A percentile compares a stretch with the other conserved stretches of the same genome.
Conservation (phyloP, 2,329 filamentous ascomycete species). For the Fusarium armeniacum region DNA sequence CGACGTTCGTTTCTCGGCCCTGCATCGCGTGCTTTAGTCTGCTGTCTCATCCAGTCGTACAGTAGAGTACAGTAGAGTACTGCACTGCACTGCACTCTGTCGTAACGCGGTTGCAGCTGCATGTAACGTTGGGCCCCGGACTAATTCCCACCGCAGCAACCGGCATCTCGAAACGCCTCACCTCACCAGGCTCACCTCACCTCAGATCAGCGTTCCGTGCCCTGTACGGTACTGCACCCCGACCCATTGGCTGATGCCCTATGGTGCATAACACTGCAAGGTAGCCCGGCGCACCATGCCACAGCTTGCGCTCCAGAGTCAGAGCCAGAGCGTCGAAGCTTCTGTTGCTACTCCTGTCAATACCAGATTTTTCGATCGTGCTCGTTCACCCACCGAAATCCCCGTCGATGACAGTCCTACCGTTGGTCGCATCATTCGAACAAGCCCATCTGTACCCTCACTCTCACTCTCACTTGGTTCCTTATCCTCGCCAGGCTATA, state of each 20-base stretch:
- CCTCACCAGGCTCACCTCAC: slow-evolving; percentile 29
- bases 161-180: slow-evolving; percentile 54
- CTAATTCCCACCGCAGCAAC: slow-evolving; percentile 47
- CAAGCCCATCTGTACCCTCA: slow-evolving; percentile 39
- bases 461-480: slow-evolving; percentile 41
- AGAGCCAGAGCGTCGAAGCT: slow-evolving; percentile 56
- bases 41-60: slow-evolving; percentile 29
- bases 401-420: slow-evolving; percentile 62
- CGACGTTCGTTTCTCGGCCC: slow-evolving; percentile 18
- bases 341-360: slow-evolving; percentile 41
- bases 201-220: slow-evolving; percentile 41
- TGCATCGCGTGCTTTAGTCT: slow-evolving; percentile 15
- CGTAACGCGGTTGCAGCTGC: slow-evolving; percentile 43
- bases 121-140: slow-evolving; percentile 48
- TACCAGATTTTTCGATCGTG: slow-evolving; percentile 24
- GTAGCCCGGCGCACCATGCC: slow-evolving; percentile 62
- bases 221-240: slow-evolving; percentile 25
- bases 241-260: slow-evolving; percentile 51
- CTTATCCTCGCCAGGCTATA: slow-evolving; percentile 46
- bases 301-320: slow-evolving; percentile 63
- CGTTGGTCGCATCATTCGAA: slow-evolving; percentile 56
- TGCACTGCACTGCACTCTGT: slow-evolving; percentile 4
- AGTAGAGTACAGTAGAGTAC: background rate
- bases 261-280: slow-evolving; percentile 52
- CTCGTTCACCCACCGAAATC: slow-evolving; percentile 43